Evolutionary conservation across 2,329 filamentous ascomycete genomes (phyloP).

Genomic region (Beauveria australis): DNA sequence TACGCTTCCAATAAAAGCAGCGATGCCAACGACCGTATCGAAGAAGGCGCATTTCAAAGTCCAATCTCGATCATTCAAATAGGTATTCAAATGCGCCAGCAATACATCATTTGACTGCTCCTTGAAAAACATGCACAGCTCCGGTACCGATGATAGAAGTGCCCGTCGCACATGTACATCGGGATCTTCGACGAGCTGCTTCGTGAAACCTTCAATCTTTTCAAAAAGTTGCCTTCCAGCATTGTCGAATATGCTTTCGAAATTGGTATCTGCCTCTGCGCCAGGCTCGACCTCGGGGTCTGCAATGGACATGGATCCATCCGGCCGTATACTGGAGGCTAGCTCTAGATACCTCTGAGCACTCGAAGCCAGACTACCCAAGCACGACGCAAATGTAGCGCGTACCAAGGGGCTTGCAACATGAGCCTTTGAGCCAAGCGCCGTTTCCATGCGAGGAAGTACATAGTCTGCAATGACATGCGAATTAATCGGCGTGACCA

Average conservation of each 20-base stretch:
- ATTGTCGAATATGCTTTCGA: slow-evolving; percentile 79
- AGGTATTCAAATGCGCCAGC: slow-evolving; percentile 91
- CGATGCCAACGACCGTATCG: slow-evolving; percentile 87
- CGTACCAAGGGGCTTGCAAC: slow-evolving; percentile 62
- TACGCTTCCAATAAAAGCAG: slow-evolving; percentile 78
- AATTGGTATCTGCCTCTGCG: slow-evolving; percentile 56
- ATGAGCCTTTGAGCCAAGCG: slow-evolving; percentile 36
- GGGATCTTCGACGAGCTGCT: slow-evolving; percentile 77
- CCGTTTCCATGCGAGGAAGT: slow-evolving; percentile 52
- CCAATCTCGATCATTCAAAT: slow-evolving; percentile 94
- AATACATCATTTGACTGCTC: slow-evolving; percentile 94
- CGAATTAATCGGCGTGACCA: slow-evolving; percentile 73
- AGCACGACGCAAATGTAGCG: slow-evolving; percentile 85
- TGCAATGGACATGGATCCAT: slow-evolving; percentile 68
- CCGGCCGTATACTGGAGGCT: slow-evolving; percentile 77
- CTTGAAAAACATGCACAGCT: slow-evolving; percentile 90
- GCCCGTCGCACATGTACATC: slow-evolving; percentile 82
- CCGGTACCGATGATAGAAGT: slow-evolving; percentile 84
- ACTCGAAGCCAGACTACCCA: slow-evolving; percentile 80
- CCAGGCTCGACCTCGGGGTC: slow-evolving; percentile 76
- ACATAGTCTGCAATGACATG: slow-evolving; percentile 63
- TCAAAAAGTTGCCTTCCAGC: slow-evolving; percentile 76
- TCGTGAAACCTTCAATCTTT: slow-evolving; percentile 81
- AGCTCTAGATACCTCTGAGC: slow-evolving; percentile 82
- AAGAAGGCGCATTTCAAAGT: slow-evolving; percentile 95